Conservation (phyloP, 768 basidiomycete genomes). For the Chalciporus chontae region DNA sequence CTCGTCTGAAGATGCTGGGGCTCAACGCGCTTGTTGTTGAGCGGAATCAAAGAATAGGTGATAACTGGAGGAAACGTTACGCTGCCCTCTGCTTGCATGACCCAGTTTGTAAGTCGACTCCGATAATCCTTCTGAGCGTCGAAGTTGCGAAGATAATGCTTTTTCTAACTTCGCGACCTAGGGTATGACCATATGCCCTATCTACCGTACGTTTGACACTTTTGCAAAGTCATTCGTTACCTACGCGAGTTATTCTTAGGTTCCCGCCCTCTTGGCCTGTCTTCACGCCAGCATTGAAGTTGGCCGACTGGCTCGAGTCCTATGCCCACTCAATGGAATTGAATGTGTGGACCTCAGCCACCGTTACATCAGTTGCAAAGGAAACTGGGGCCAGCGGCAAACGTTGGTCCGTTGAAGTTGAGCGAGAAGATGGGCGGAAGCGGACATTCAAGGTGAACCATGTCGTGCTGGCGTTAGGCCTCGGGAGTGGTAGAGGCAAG, state of each 20-base stretch:
- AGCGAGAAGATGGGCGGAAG: slow-evolving; percentile 31
- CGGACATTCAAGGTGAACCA: slow-evolving; percentile 45
- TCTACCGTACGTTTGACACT: slow-evolving; percentile 41
- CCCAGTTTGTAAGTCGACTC: slow-evolving; percentile 27
- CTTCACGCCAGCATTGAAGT: slow-evolving; percentile 49
- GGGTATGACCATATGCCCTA: slow-evolving; percentile 52
- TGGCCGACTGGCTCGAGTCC: slow-evolving; percentile 66
- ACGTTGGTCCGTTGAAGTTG: slow-evolving; percentile 43
- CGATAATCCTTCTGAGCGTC: not conserved
- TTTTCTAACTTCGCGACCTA: slow-evolving; percentile 7
- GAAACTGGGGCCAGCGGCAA: slow-evolving; percentile 31
- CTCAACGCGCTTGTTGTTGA: slow-evolving; percentile 22
- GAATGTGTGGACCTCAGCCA: slow-evolving; percentile 59
- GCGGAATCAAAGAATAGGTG: slow-evolving; percentile 25
- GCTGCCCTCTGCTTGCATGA: slow-evolving; percentile 29
- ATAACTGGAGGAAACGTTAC: slow-evolving; percentile 32
- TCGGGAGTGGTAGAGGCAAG: slow-evolving; percentile 42
- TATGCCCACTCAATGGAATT: slow-evolving; percentile 60
- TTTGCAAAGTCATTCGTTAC: not conserved
- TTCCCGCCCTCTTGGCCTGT: slow-evolving; percentile 62
- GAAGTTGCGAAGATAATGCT: not conserved
- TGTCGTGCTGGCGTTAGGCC: slow-evolving; percentile 47
- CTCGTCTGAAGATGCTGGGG: slow-evolving; percentile 42
- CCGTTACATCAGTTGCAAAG: slow-evolving; percentile 24
- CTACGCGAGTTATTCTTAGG: slow-evolving; percentile 24